phyloP scores from a whole-genome alignment of 1,284 basidiomycete species.

The Fomitopsis palustris region DNA sequence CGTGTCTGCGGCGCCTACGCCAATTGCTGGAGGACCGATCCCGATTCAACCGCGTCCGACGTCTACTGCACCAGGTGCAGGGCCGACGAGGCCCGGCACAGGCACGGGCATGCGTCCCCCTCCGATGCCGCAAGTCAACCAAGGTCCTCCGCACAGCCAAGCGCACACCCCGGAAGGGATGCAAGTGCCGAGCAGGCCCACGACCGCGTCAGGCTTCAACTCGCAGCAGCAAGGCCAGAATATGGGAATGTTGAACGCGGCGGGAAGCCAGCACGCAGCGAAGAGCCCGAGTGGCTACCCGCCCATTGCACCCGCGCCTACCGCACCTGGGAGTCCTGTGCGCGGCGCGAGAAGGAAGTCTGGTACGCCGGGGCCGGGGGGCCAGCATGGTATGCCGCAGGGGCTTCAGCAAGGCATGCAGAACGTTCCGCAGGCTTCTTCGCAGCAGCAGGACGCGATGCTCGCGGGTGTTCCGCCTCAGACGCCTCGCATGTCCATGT shows the following conservation, averaged over 20 bases:
- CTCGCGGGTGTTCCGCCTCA: constrained; percentile 8
- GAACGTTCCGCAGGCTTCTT: constrained; percentile 1
- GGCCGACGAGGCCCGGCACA: constrained; percentile 20
- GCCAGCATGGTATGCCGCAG: background rate
- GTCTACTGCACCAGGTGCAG: constrained; percentile 6
- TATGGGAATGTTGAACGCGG: background rate
- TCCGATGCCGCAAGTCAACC: background rate
- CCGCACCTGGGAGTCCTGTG: constrained; percentile 19
- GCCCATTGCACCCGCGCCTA: constrained; percentile 26
- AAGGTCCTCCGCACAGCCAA: background rate
- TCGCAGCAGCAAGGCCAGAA: constrained; percentile 22
- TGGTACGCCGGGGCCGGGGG: constrained; percentile 15
- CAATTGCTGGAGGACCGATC: constrained; percentile 8
- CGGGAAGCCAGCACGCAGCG: constrained; percentile 10
- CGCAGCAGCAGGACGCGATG: background rate
- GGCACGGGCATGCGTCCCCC: constrained; percentile 13
- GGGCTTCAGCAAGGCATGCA: constrained; percentile 1
- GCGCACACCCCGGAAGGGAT: background rate
- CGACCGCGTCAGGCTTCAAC: constrained; percentile 20
- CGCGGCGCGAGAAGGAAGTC: constrained; percentile 22
- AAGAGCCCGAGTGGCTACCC: constrained; percentile 17
- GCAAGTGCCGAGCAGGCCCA: constrained; percentile 19
- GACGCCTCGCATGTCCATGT: constrained; percentile 10
- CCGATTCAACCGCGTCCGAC: constrained; percentile 21
- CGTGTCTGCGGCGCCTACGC: background rate